Base-by-base conservation (phyloP, 2,329 filamentous ascomycete genomes). In the Ciborinia camelliae region DNA sequence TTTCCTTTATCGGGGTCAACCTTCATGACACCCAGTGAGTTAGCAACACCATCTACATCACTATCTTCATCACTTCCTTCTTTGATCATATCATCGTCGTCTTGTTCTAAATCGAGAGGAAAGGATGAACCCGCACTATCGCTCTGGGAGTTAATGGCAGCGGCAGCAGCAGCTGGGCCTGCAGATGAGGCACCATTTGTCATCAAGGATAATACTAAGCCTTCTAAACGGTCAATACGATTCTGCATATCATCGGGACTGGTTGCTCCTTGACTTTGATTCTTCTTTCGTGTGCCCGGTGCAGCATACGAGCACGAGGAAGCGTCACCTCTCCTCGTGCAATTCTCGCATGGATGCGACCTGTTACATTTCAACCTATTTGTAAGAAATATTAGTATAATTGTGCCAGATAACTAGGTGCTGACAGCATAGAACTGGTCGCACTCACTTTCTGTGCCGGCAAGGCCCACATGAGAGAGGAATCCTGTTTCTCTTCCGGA, bases 221-320 rank as follows among this genome's bases (percentile, higher is more conserved):
- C 90, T 82, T 98, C 94, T 70, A 98, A 83, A 72, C 94, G 87
- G 80, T 98, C 93, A 79, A 98, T 98, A 76, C 95, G 90, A 75
- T 96, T 96, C 80, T 98, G 94, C 94, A 98, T 97, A 78, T 97
- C 94, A 82, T 97, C 93, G 58, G 94, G 92, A 71, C 78, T 86
- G 63, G 82, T 79, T 71, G 82, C 84, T 82, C 64, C 83, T 82
- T 78, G 85, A 79, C 79, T 84, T 77, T 88, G 85, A 73, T 81
- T 82, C 82, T 91, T 96, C 78, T 91, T 95, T 71, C 91, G 85
- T 61, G 80, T 81, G 39, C 81, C 77, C 45, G 86, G 88, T 60
- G 87, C 83, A 54, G 92, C 92, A 80, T 97, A 98, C 70, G 89
- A 90, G 79, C 94, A 98, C 65, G 91, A 90, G 63, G 84, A 79